A percentile compares a stretch with the other conserved stretches of the same genome.
These are phyloP conservation scores for Trifolium pratense DNA, from an alignment of 306 rosid genomes.

Conservation along the genomic window DNA sequence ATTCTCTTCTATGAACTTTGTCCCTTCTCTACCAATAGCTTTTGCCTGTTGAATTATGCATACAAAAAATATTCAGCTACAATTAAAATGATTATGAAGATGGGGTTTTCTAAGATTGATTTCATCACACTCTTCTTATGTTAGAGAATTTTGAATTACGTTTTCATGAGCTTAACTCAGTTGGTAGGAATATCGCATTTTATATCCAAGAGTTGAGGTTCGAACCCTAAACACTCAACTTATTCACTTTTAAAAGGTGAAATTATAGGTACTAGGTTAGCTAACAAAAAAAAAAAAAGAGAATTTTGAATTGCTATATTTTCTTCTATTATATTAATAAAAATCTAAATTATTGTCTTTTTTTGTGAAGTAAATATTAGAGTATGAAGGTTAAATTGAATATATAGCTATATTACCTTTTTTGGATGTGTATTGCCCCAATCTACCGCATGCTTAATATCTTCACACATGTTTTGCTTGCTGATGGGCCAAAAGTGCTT, in stretches of 20 bases:
- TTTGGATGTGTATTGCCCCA: conserved; percentile 6
- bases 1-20: conserved; percentile 41
- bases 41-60: conserved; percentile 37
- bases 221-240: no score
- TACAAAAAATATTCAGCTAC: not conserved
- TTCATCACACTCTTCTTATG: not conserved
- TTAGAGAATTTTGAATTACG: not conserved
- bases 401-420: not conserved
- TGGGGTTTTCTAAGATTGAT: not conserved
- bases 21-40: conserved; percentile 44
- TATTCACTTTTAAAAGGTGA: no score
- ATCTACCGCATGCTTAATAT: conserved; percentile 6
- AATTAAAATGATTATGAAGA: not conserved
- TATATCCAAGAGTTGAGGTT: no score
- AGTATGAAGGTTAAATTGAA: not conserved
- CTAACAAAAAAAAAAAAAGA: no score
- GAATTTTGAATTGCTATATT: no score
- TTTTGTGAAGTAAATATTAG: no score
- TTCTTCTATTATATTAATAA: no score
- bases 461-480: not conserved
- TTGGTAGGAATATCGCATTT: no score
- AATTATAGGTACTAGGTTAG: no score
- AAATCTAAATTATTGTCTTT: no score
- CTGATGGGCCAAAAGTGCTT: conserved; percentile 8
- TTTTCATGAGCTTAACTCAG: no score